Evolutionary conservation across 371 early-diverging fungal species (phyloP), one percentile per base, ranked within the genome.

Genomic region (Apophysomyces elegans): DNA sequence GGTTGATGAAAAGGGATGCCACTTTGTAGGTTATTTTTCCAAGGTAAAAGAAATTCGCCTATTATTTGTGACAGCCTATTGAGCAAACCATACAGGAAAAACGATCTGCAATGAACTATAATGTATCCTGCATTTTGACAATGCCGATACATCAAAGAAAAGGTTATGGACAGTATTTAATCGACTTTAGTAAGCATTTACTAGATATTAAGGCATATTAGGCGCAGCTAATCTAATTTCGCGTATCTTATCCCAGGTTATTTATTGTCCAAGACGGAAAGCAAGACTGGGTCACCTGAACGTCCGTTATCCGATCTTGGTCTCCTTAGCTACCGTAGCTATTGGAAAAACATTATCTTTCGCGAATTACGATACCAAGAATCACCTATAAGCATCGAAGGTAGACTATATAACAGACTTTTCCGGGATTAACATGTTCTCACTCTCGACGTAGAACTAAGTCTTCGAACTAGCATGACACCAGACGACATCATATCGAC

Each of bases 11-110:
- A 32, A 80, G n/a, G 96, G 96, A 2, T 91, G 88, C 63, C 95
- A 96, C 68, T 88, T 99, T 68, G 92, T 98, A 9, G 99, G 99
- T 2, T 99, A 99, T 73, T 99, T 98, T 80, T 95, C 95, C 26
- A 99, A 99, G 79, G 89, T 84, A 75, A 37, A 60, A 14, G 3
- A 8, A 14, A 32, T 5, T 0, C 44, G 38, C 7, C 35, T 14
- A 47, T 16, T 47, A 3, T n/a, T 26, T 0, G 9, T 50, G 2
- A 18, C 54, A 26, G 32, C 32, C 32, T 26, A 26, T 26, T 50
- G 21, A 50, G 9, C 9, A 8, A 18, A 21, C 21, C n/a, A 9
- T 50, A 50, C 45, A 89, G 86, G 99, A 99, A 76, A 99, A 99
- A 77, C 86, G 90, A 32, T 93, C 93, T 4, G 77, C 84, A 5